Percentiles rank a stretch among this genome's conserved stretches.
Conservation (phyloP, 2,329 filamentous ascomycete genomes). For the Parafenestella ontariensis region DNA sequence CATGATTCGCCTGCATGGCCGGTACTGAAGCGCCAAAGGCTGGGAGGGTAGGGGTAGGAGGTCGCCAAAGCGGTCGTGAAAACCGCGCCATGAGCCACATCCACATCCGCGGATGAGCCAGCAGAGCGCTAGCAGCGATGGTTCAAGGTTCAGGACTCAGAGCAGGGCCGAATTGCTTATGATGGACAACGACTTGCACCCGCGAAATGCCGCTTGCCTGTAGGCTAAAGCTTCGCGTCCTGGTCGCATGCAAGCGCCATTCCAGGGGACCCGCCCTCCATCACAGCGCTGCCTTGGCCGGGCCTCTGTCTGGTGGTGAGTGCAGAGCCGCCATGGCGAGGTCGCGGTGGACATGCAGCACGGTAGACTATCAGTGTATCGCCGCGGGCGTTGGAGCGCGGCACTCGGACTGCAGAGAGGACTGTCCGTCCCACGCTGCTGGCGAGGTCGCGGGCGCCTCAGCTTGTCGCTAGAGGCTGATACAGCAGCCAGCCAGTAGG, state of each 20-base stretch:
- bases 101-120: slow-evolving; percentile 16
- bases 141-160: slow-evolving; percentile 18
- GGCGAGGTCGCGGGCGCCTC: slow-evolving; percentile 13
- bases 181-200: slow-evolving; percentile 11
- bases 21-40: slow-evolving; percentile 26
- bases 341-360: slow-evolving; percentile 1
- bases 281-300: background rate
- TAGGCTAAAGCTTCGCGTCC: slow-evolving; percentile 27
- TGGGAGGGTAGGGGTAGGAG: slow-evolving; percentile 23
- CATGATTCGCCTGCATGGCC: slow-evolving; percentile 32
- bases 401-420: slow-evolving; percentile 18
- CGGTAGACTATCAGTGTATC: background rate
- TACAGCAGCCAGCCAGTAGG: slow-evolving; percentile 22
- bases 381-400: slow-evolving; percentile 4
- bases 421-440: slow-evolving; percentile 19
- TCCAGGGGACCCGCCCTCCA: slow-evolving; percentile 9
- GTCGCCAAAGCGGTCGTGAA: slow-evolving; percentile 29
- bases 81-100: slow-evolving; percentile 22
- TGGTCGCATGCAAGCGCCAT: slow-evolving; percentile 9
- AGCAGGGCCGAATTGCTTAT: slow-evolving; percentile 30
- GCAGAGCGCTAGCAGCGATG: slow-evolving; percentile 19
- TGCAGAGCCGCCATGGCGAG: slow-evolving; percentile 11
- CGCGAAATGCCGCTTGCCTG: slow-evolving; percentile 22
- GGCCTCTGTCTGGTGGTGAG: slow-evolving; percentile 3
- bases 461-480: slow-evolving; percentile 20